Base-by-base conservation (phyloP, 2,329 filamentous ascomycete species). In the Alternaria atra region DNA sequence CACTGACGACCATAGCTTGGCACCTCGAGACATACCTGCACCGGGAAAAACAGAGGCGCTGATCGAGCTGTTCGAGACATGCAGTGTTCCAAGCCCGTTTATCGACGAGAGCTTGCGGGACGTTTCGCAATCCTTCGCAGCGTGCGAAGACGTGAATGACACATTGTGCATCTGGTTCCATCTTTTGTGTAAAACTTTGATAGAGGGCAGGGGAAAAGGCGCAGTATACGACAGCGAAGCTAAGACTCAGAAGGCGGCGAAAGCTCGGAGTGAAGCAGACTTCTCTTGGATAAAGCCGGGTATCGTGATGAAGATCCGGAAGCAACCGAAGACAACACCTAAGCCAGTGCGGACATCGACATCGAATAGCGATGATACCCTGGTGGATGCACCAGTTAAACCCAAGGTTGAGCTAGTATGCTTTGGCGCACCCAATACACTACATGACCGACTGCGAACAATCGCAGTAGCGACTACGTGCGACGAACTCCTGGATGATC, bases 41-140 rank as follows among this genome's bases (percentile, higher is more conserved):
- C 60, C 65, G 15, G 50, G 57, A 7, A 57, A 37, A 7, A 62
- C 53, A 1, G 48, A 61, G 5, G 59, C 61, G 0, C 35, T 73
- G 37, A 10, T 52, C 2, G 63, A 67, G 5, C 47, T 76, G 1
- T 75, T 74, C 43, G 53, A 69, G 1, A 52, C 54, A 12, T 70
- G 65, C 9, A 35, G 47, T 13, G 67, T 76, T 15, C 74, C 74
- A 12, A 68, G 65, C 12, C 64, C 66, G 0, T 77, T 76, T 29
- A 42, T 76, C 0, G 60, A 65, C 1, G 74, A 76, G 42, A 58
- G 73, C 12, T 46, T 71, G 8, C 67, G 73, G 25, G 58, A 56
- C n/a, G 67, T 71, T 13, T 71, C 73, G 20, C 70, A 73, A 23
- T 74, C 73, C 0, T 76, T 76, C 46, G 71, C 71, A n/a, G 62